phyloP scores from a whole-genome alignment of 208 protist species.

The Histomonas meleagridis region DNA sequence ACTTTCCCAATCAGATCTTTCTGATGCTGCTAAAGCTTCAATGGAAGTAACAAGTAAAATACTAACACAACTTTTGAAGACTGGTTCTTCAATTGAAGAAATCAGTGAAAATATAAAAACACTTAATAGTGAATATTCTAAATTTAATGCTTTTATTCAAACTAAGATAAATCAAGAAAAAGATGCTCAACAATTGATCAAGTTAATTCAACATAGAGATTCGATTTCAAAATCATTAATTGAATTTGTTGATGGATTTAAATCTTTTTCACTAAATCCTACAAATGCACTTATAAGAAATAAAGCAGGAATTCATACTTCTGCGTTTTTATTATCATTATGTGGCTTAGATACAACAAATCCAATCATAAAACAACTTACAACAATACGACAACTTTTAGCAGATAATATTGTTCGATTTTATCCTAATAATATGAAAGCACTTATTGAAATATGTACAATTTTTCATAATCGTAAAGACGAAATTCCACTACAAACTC shows the following conservation, averaged over 20 bases:
- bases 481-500: not conserved
- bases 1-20: not conserved
- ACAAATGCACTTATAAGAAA: not conserved
- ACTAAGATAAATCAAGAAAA: not conserved
- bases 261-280: not conserved
- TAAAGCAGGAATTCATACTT: not conserved
- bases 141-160: not conserved
- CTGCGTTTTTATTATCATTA: not conserved
- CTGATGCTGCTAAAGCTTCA: not conserved
- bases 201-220: not conserved
- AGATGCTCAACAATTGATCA: not conserved
- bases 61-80: not conserved
- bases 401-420: not conserved
- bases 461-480: not conserved
- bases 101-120: not conserved
- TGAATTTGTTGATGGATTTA: not conserved
- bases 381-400: not conserved
- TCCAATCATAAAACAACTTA: not conserved
- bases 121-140: not conserved
- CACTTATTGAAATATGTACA: not conserved
- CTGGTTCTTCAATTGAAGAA: not conserved
- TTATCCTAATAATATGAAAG: not conserved
- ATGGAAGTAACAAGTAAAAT: not conserved
- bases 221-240: not conserved
- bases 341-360: not conserved